Conservation (phyloP, 2,329 filamentous ascomycete species). For the Stachybotrys echinatus region DNA sequence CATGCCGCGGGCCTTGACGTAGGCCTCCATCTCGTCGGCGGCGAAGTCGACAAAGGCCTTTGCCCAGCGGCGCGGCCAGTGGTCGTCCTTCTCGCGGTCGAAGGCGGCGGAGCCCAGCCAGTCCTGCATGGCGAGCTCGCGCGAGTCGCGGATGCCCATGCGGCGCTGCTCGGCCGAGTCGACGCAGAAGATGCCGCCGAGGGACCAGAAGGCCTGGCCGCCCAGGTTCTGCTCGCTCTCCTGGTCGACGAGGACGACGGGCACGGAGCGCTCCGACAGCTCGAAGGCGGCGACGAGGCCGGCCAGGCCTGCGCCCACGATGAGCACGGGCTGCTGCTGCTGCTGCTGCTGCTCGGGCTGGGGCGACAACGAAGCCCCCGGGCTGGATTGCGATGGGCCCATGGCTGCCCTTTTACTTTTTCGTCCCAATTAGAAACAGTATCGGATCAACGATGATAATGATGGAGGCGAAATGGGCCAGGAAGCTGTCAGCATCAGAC, state of each 20-base stretch:
- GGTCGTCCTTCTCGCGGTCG: constrained; percentile 50
- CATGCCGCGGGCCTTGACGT: constrained; percentile 48
- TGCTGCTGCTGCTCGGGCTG: too few species aligned
- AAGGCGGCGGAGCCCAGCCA: constrained; percentile 55
- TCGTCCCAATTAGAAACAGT: not conserved
- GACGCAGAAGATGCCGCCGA: constrained; percentile 57
- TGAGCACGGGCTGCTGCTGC: constrained; percentile 49
- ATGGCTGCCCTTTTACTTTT: not conserved
- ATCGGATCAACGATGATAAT: not conserved
- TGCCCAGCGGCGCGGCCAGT: constrained; percentile 57
- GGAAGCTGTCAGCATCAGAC: too few species aligned
- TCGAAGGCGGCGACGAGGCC: constrained; percentile 57
- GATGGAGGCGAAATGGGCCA: not conserved
- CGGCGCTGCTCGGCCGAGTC: constrained; percentile 51
- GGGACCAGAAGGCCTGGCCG: constrained; percentile 60
- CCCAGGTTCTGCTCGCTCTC: constrained; percentile 52
- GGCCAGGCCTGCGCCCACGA: constrained; percentile 52
- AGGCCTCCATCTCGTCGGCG: constrained; percentile 51
- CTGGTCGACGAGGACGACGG: constrained; percentile 50
- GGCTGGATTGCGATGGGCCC: too few species aligned
- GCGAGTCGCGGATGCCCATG: constrained; percentile 52
- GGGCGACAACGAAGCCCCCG: too few species aligned
- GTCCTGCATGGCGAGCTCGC: constrained; percentile 51
- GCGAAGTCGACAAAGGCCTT: constrained; percentile 60
- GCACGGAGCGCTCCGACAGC: constrained; percentile 44